Evolutionary conservation across 129 eudicot genomes (phyloP), one percentile per base, ranked within the genome.

Genomic region (Silybum marianum): DNA sequence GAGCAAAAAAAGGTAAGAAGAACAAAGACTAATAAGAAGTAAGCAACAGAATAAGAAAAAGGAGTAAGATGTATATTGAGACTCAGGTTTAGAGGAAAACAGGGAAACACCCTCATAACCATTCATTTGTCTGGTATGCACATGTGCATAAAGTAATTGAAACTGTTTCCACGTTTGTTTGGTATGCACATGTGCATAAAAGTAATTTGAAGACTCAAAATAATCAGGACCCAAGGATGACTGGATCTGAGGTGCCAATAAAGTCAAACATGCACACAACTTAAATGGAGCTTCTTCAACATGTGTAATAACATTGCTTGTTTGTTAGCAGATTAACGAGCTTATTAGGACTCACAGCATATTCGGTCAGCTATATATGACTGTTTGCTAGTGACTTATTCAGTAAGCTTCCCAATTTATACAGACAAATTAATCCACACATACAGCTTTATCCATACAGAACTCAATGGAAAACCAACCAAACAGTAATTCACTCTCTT

Each of bases 251-350:
- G 14, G 74, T n/a, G 79, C 71, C 78, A 26, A 51, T 18, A 74
- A 67, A 78, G 81, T 78, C 83, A 79, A 79, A 8, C 60, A 46
- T 26, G 67, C 46, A 69, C 58, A 71, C 18, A 38, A 70, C 69
- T 48, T n/a, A 70, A 6, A 36, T 6, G 10, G 12, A 44, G 30
- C 42, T 32, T 19, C 69, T 79, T 19, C 3, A 46, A 9, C 48
- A 28, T 30, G 58, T 26, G 36, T 6, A 48, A 51, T 39, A 40
- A n/a, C 48, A 39, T 65, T 36, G 13, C 39, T 34, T 34, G 6
- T 34, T 34, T 34, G 39, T 34, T 34, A 34, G 39, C 39, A 34
- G 7, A 4, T 34, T 34, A 2, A 34, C 7, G 39, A 34, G 39
- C 30, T 28, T 28, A 3, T 28, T 28, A 28, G 30, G 30, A 34